A percentile compares a stretch with the other conserved stretches of the same genome.
phyloP scores from a whole-genome alignment of 139 green algal species.

The Chlorella sorokiniana region DNA sequence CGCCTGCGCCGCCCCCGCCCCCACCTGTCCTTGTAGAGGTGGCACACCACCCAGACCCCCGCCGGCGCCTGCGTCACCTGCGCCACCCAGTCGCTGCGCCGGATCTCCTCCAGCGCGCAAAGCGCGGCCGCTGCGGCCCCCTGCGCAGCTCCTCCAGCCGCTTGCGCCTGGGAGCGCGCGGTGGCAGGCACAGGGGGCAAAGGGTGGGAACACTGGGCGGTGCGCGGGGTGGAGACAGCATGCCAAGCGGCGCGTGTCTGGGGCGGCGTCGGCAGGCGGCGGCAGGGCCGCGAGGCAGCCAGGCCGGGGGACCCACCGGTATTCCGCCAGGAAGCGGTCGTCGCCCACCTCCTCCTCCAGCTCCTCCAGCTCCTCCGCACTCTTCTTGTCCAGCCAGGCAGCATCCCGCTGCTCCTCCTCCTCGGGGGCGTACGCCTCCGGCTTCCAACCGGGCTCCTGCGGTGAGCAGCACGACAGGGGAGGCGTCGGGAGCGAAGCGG shows the following conservation, averaged over 20 bases:
- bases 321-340: conserved; percentile 77
- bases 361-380: conserved; percentile 66
- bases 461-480: not conserved
- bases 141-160: conserved; percentile 74
- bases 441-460: conserved; percentile 59
- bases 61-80: conserved; percentile 80
- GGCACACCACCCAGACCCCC: conserved; percentile 80
- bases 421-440: conserved; percentile 62
- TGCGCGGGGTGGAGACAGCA: no score
- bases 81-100: conserved; percentile 74
- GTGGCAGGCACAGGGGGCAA: not conserved
- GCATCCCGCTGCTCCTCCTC: conserved; percentile 45
- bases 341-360: conserved; percentile 81
- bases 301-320: conserved; percentile 50
- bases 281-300: no score
- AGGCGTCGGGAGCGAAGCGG: not conserved
- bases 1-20: not conserved
- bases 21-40: conserved; percentile 81
- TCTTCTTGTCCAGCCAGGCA: conserved; percentile 57
- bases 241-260: no score
- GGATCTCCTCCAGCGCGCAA: conserved; percentile 74
- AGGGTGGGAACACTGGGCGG: conserved; percentile 6
- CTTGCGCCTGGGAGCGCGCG: conserved; percentile 55
- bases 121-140: conserved; percentile 47
- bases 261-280: no score